These are phyloP conservation scores for Malus fusca DNA, from an alignment of 306 rosid genomes.

Conservation along the genomic window DNA sequence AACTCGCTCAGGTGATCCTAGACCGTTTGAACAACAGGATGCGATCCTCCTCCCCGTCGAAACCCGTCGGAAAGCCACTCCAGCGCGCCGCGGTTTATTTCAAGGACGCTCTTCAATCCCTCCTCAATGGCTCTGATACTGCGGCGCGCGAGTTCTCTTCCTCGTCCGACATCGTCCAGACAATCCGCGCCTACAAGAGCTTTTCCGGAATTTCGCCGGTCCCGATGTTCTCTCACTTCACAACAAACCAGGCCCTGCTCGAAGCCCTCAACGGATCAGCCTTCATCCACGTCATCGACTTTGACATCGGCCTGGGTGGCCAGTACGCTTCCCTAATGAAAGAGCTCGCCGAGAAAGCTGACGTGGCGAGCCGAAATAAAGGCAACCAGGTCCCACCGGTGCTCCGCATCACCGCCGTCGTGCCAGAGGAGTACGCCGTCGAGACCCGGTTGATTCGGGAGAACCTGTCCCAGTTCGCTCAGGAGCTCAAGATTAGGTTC, in stretches of 20 bases:
- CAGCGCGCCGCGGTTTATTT: conserved; percentile 64
- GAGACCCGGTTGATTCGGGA: conserved; percentile 52
- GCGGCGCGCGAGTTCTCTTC: conserved; percentile 35
- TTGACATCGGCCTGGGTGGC: conserved; percentile 78
- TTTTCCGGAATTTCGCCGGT: conserved; percentile 69
- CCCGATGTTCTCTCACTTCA: conserved; percentile 82
- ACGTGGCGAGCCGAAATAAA: conserved; percentile 11
- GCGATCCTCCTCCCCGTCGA: conserved; percentile 21
- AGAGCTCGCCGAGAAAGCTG: conserved; percentile 60
- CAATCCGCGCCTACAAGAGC: conserved; percentile 56
- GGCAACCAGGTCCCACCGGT: conserved; percentile 23
- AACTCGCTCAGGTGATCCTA: conserved; percentile 53
- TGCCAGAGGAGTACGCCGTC: conserved; percentile 55
- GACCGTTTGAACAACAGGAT: conserved; percentile 72
- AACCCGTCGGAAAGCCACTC: conserved; percentile 41
- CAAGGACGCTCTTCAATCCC: conserved; percentile 70
- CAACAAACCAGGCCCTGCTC: conserved; percentile 77
- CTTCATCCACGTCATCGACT: conserved; percentile 69
- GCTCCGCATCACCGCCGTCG: conserved; percentile 63
- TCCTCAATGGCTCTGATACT: conserved; percentile 52
- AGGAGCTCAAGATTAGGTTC: conserved; percentile 55
- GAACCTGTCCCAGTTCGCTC: conserved; percentile 67
- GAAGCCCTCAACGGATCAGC: conserved; percentile 47
- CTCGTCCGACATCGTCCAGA: conserved; percentile 60
- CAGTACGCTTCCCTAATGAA: conserved; percentile 84